Evolutionary conservation across 1,139 yeast genomes (phyloP).

Genomic region (Suhomyces wounanorum): DNA sequence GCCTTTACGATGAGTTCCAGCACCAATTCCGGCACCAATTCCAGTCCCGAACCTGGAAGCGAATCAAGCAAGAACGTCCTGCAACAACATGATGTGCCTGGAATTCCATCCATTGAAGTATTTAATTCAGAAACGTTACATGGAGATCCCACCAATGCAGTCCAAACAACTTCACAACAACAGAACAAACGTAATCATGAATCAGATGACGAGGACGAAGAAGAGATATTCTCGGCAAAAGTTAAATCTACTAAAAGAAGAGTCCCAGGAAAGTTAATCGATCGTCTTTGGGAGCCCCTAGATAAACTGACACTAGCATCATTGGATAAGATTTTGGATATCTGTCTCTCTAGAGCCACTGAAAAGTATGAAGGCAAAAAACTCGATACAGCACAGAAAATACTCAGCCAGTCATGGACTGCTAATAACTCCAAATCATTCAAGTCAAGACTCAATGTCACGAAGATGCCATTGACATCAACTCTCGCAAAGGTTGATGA

Average conservation of each 20-base stretch:
- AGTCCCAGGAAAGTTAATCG: constrained; percentile 35
- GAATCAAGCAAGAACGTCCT: too few relatives aligned
- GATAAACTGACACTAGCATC: constrained; percentile 24
- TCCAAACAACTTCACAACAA: background rate
- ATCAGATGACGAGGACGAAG: constrained; percentile 2
- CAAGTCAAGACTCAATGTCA: constrained; percentile 30
- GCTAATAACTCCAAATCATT: constrained; percentile 32
- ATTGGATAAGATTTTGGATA: constrained; percentile 32
- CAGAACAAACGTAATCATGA: constrained; percentile 5
- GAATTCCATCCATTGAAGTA: too few relatives aligned
- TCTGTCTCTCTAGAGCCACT: constrained; percentile 33
- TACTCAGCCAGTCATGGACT: constrained; percentile 36
- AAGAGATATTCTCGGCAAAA: background rate
- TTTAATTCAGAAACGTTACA: background rate
- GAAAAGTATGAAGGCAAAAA: constrained; percentile 30
- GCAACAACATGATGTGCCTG: too few relatives aligned
- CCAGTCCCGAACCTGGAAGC: too few relatives aligned
- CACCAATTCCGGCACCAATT: background rate
- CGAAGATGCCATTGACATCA: constrained; percentile 38
- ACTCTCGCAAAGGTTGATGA: constrained; percentile 28
- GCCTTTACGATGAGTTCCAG: background rate
- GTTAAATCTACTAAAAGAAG: constrained; percentile 22
- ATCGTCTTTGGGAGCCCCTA: constrained; percentile 39
- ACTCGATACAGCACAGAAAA: constrained; percentile 30
- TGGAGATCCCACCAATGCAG: background rate